phyloP scores from a whole-genome alignment of 148 eudicot species.

The Selenicereus undatus region DNA sequence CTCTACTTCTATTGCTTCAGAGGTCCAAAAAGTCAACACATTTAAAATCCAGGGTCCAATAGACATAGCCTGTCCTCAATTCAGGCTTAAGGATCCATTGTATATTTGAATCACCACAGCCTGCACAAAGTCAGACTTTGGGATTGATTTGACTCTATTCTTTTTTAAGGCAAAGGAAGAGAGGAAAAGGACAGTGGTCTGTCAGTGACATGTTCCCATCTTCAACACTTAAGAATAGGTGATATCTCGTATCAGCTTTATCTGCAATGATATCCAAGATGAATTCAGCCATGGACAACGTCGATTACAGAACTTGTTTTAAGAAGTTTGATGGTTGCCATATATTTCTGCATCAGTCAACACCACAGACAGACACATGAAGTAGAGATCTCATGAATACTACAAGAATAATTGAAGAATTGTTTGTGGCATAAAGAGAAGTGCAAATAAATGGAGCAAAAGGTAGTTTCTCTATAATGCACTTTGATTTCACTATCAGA shows the following conservation, averaged over 20 bases:
- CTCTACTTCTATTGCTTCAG: background rate
- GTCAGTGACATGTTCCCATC: background rate
- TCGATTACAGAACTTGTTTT: background rate
- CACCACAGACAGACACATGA: background rate
- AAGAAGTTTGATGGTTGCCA: background rate
- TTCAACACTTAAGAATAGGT: background rate
- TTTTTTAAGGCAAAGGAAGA: too few species aligned
- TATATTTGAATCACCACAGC: background rate
- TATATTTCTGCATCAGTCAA: background rate
- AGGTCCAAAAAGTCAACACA: background rate
- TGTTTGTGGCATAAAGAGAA: background rate
- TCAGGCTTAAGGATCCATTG: background rate
- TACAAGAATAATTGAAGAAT: background rate
- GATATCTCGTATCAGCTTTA: background rate
- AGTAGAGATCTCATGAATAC: background rate
- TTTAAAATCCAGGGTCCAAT: background rate
- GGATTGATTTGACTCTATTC: background rate
- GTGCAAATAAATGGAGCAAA: background rate
- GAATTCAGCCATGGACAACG: background rate
- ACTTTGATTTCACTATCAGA: background rate
- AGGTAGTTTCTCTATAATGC: background rate
- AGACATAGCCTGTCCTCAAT: background rate
- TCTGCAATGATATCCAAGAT: conserved; percentile 2
- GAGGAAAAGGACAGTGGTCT: conserved; percentile 3
- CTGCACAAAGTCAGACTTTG: background rate